A percentile compares a stretch with the other conserved stretches of the same genome.
Conservation (phyloP, 1,284 basidiomycete species). For the Kwoniella shivajii region DNA sequence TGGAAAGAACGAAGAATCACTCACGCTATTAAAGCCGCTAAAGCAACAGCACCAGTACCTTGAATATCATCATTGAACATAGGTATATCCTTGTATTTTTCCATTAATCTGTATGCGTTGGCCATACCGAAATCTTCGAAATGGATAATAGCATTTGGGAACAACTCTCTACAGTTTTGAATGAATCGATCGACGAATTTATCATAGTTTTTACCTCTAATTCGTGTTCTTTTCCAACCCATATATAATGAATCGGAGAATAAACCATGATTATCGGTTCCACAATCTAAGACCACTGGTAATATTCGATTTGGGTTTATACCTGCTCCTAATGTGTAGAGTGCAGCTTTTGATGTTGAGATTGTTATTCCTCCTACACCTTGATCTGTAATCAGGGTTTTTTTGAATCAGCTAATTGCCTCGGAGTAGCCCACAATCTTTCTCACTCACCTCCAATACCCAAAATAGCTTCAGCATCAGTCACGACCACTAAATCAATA, state of each 20-base stretch:
- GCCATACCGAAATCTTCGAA: slow-evolving; percentile 58
- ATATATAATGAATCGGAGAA: slow-evolving; percentile 54
- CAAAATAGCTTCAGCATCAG: slow-evolving; percentile 79
- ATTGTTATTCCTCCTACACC: slow-evolving; percentile 61
- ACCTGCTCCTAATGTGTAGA: slow-evolving; percentile 80
- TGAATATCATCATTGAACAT: slow-evolving; percentile 79
- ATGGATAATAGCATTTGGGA: slow-evolving; percentile 54
- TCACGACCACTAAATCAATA: slow-evolving; percentile 71
- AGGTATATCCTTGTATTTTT: slow-evolving; percentile 61
- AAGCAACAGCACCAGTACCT: slow-evolving; percentile 80
- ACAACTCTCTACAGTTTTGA: slow-evolving; percentile 51
- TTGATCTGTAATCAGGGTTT: slow-evolving; percentile 45
- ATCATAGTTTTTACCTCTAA: slow-evolving; percentile 55
- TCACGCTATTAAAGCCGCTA: slow-evolving; percentile 59
- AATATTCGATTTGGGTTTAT: slow-evolving; percentile 70
- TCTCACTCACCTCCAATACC: slow-evolving; percentile 60
- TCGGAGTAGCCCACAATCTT: background rate
- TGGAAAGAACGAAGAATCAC: slow-evolving; percentile 8
- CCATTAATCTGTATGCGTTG: slow-evolving; percentile 72
- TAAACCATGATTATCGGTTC: slow-evolving; percentile 68
- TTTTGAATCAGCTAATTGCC: too few species aligned
- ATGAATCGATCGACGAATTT: slow-evolving; percentile 57
- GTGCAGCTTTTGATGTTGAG: slow-evolving; percentile 75
- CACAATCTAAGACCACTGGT: slow-evolving; percentile 70
- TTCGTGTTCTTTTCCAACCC: slow-evolving; percentile 56